Evolutionary conservation across 2,329 filamentous ascomycete genomes (phyloP).

Genomic region (Lachnellula suecica): DNA sequence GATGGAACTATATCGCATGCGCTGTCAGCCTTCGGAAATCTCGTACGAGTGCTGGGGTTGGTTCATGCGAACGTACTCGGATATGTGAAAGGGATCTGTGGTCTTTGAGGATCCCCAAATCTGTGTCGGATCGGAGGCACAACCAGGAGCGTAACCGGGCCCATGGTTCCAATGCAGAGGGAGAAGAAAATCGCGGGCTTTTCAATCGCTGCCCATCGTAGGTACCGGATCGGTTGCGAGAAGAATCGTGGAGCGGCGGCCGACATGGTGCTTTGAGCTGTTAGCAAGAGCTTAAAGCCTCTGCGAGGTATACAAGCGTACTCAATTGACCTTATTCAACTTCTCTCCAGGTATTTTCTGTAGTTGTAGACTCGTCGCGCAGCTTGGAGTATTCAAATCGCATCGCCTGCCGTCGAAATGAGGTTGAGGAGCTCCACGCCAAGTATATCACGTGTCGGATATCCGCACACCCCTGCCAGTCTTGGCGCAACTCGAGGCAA

Average conservation of each 20-base stretch:
- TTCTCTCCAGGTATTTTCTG: constrained; percentile 6
- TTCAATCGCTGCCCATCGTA: constrained; percentile 83
- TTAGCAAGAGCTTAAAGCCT: constrained; percentile 9
- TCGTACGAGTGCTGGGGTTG: not conserved
- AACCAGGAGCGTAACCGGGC: constrained; percentile 68
- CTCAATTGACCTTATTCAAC: constrained; percentile 35
- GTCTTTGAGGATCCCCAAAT: constrained; percentile 72
- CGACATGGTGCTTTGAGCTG: constrained; percentile 53
- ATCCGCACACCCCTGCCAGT: constrained; percentile 9
- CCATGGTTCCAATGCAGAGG: constrained; percentile 68
- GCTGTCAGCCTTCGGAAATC: not conserved
- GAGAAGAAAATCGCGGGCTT: constrained; percentile 92
- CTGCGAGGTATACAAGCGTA: constrained; percentile 8
- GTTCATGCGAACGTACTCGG: constrained; percentile 68
- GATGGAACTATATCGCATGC: constrained; percentile 14
- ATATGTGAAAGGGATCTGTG: constrained; percentile 83
- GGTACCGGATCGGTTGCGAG: constrained; percentile 77
- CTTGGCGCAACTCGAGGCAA: too few relatives aligned
- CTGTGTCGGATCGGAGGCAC: constrained; percentile 72
- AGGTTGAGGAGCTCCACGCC: not conserved
- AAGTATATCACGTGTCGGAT: too few relatives aligned
- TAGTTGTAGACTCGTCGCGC: constrained; percentile 15
- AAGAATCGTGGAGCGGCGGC: constrained; percentile 73
- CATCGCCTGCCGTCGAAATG: too few relatives aligned
- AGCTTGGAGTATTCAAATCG: constrained; percentile 10